Conservation (phyloP, 2,329 filamentous ascomycete genomes). For the Curvularia lunata region DNA sequence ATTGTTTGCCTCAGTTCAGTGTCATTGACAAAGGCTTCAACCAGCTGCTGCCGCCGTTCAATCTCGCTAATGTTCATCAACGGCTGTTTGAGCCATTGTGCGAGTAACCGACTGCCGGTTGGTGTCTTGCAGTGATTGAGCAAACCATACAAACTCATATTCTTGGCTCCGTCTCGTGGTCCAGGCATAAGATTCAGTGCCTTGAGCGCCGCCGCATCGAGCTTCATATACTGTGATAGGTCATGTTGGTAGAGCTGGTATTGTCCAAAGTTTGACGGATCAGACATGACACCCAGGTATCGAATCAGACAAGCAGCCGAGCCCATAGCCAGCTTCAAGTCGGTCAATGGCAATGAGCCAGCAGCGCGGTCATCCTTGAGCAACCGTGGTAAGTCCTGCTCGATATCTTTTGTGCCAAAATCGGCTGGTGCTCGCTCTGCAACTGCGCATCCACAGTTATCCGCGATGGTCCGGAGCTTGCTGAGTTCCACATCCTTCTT, state of each 20-base stretch:
- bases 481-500: slow-evolving; percentile 87
- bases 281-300: slow-evolving; percentile 88
- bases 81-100: slow-evolving; percentile 98
- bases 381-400: slow-evolving; percentile 87
- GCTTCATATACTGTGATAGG: slow-evolving; percentile 95
- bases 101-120: slow-evolving; percentile 83
- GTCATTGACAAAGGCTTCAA: slow-evolving; percentile 92
- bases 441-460: slow-evolving; percentile 89
- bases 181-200: slow-evolving; percentile 98
- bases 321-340: slow-evolving; percentile 95
- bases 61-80: slow-evolving; percentile 91
- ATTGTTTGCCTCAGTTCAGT: slow-evolving; percentile 93
- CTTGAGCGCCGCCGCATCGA: slow-evolving; percentile 91
- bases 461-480: slow-evolving; percentile 87
- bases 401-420: slow-evolving; percentile 89
- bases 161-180: slow-evolving; percentile 91
- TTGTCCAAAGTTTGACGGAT: slow-evolving; percentile 93
- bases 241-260: slow-evolving; percentile 98
- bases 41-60: slow-evolving; percentile 87
- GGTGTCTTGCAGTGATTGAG: slow-evolving; percentile 98
- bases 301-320: slow-evolving; percentile 92
- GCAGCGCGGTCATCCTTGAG: slow-evolving; percentile 84
- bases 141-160: slow-evolving; percentile 92
- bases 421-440: slow-evolving; percentile 78
- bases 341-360: slow-evolving; percentile 81